Percentiles rank a stretch among this genome's conserved stretches.
Conservation (phyloP, 345 rosid genomes). For the Xanthoceras sorbifolium region DNA sequence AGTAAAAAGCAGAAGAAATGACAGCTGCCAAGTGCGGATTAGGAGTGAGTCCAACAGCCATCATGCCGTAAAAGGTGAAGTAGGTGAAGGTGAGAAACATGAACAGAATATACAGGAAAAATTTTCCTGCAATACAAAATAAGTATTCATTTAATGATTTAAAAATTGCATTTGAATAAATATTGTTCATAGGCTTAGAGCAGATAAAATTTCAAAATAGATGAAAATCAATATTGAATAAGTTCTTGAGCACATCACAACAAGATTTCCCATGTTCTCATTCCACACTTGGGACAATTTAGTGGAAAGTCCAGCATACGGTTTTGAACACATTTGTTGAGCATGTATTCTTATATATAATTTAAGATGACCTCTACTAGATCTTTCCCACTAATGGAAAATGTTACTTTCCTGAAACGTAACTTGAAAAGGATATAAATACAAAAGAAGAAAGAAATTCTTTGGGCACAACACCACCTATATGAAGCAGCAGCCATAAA, state of each 20-base stretch:
- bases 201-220: no score
- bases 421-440: no score
- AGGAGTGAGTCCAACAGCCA: constrained; percentile 79
- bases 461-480: no score
- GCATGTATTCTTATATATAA: neutral
- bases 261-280: no score
- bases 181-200: neutral
- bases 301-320: no score
- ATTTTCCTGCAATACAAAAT: constrained; percentile 29
- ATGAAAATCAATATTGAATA: neutral
- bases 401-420: no score
- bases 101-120: constrained; percentile 57
- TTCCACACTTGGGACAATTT: no score
- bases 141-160: neutral
- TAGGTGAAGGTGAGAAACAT: constrained; percentile 53
- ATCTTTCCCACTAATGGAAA: no score
- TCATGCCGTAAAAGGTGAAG: constrained; percentile 86
- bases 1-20: constrained; percentile 79
- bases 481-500: neutral
- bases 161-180: constrained; percentile 2
- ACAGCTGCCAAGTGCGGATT: constrained; percentile 64
- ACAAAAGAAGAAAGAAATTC: no score
- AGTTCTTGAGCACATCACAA: no score
- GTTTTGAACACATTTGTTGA: no score
- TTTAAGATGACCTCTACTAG: no score